phyloP scores from a whole-genome alignment of 257 asterid genomes.

The Solanum arcanum region DNA sequence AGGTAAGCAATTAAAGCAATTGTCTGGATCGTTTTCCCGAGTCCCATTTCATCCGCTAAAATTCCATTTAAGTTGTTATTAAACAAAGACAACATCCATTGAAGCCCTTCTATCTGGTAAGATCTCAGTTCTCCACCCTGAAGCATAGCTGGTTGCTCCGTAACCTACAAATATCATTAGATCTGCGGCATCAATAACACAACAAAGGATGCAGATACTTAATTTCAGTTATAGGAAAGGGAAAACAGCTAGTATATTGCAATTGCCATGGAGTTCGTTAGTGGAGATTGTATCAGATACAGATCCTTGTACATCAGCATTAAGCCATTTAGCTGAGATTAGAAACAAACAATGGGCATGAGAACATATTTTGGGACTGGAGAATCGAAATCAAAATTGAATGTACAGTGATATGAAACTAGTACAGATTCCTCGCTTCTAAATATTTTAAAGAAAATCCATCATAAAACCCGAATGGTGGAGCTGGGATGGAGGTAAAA shows the following conservation, averaged over 20 bases:
- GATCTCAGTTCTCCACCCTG: constrained; percentile 95
- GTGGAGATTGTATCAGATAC: neutral
- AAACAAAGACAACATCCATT: constrained; percentile 96
- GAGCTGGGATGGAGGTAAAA: neutral
- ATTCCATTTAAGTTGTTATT: constrained; percentile 95
- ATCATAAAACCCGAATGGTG: neutral
- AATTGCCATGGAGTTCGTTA: neutral
- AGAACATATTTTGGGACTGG: neutral
- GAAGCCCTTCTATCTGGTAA: constrained; percentile 98
- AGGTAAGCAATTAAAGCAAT: constrained; percentile 89
- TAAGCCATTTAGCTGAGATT: neutral
- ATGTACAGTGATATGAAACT: neutral
- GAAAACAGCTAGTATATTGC: neutral
- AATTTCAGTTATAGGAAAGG: neutral
- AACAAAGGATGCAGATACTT: neutral
- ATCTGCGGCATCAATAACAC: neutral
- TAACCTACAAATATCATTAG: constrained; percentile 45
- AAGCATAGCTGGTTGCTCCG: constrained; percentile 96
- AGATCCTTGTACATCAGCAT: neutral
- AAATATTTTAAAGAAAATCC: neutral
- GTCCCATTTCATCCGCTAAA: constrained; percentile 98
- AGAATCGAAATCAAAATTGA: neutral
- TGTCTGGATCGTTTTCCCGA: constrained; percentile 96
- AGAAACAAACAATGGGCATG: neutral
- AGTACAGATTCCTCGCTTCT: neutral